Evolutionary conservation across 2,329 filamentous ascomycete species (phyloP), one percentile per base, ranked within the genome.

Genomic region (Geoglossum cookeanum): DNA sequence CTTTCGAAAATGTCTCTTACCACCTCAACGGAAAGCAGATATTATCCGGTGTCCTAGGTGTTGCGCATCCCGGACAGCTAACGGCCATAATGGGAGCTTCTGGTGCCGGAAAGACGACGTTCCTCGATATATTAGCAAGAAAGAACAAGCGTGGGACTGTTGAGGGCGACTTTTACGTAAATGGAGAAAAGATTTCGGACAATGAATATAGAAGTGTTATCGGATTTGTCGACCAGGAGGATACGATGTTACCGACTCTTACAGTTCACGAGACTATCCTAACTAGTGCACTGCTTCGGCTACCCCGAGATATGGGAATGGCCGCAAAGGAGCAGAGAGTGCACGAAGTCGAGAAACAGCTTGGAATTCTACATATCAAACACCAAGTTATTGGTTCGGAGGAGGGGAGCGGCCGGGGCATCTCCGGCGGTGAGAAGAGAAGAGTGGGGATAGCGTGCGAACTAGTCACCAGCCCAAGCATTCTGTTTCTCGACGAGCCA

Each of bases 61-160:
- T 88, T 47, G 90, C 91, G n/a, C 85, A 85, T 63, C 89, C 91
- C 1, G 94, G 94, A n/a, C 89, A 98, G 68, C 80, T 97, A 6
- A 87, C 91, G 62, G 92, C 92, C 7, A 94, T 98, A 64, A 98
- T 98, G 91, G 92, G 92, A 58, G 91, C 92, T 6, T 98, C 92
- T 0, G 92, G 92, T 33, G 94, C 92, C 47, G 92, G 92, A 59
- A 98, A 98, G 72, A 98, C 92, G 0, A 95, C 89, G 0, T 97
- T 98, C 69, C 74, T 98, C 49, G 92, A 98, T 66, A 95, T 98
- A 59, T 75, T 98, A 52, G 92, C 92, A 7, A 83, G 90, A 61
- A 98, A 97, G 75, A 97, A 97, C 71, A 98, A 98, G 72, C 83
- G 89, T 37, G 94, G 92, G 44, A 69, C 75, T 1, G 79, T 85